These are phyloP conservation scores for Galium porrigens DNA, from an alignment of 305 asterid species.

Conservation along the genomic window DNA sequence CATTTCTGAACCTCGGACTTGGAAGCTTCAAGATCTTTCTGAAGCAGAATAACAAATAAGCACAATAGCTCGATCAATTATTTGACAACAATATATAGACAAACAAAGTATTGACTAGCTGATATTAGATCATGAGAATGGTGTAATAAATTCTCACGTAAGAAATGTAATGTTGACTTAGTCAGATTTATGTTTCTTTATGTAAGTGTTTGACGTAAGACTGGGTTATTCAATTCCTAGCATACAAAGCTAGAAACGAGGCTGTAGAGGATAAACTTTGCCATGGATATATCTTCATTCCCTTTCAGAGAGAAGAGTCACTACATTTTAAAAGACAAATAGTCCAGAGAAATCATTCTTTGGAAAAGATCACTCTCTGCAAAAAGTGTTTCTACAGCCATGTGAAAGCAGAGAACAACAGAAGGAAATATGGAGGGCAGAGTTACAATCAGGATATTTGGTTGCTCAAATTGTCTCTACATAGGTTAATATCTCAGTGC, in stretches of 20 bases:
- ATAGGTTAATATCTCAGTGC: no score
- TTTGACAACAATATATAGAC: background rate
- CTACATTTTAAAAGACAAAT: background rate
- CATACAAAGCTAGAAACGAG: background rate
- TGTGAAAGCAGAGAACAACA: background rate
- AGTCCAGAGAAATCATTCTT: background rate
- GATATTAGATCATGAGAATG: background rate
- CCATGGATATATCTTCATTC: background rate
- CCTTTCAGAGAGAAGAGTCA: background rate
- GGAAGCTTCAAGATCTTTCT: slow-evolving; percentile 65
- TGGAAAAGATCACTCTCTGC: background rate
- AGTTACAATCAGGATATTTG: no score
- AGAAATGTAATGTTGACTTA: background rate
- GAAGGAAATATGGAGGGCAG: no score
- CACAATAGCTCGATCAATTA: background rate
- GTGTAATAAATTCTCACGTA: background rate
- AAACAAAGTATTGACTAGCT: background rate
- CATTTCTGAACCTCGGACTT: slow-evolving; percentile 80
- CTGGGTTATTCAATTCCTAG: background rate
- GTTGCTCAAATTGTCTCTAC: no score
- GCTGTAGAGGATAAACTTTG: background rate
- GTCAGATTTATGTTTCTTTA: background rate
- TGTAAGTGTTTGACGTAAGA: background rate
- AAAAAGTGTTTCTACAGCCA: background rate
- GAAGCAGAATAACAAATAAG: slow-evolving; percentile 13